Evolutionary conservation across 106 monocot genomes (phyloP).

Genomic region (Dendrobium chrysotoxum): DNA sequence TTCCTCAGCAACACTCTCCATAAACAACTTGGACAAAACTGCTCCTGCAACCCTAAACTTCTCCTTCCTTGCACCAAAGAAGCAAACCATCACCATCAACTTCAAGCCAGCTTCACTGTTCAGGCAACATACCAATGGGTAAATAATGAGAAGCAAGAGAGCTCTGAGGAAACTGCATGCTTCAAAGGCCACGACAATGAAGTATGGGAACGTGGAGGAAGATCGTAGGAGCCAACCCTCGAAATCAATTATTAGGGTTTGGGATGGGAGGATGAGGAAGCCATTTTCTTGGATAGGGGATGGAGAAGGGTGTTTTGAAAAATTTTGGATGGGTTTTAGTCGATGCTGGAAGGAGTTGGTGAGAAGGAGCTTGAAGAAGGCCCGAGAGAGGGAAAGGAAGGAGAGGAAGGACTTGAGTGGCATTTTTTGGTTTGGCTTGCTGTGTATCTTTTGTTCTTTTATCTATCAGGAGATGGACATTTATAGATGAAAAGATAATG

Average conservation of each 20-base stretch:
- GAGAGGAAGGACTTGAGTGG: background rate
- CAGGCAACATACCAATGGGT: constrained; percentile 42
- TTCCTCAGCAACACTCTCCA: constrained; percentile 55
- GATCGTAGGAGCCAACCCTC: constrained; percentile 51
- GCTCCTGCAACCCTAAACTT: constrained; percentile 39
- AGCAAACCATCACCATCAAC: constrained; percentile 52
- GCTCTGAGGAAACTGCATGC: constrained; percentile 47
- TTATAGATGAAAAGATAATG: too few relatives aligned
- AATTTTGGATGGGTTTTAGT: too few relatives aligned
- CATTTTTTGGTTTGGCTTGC: background rate
- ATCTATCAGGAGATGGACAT: too few relatives aligned
- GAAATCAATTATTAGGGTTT: constrained; percentile 17
- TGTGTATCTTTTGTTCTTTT: too few relatives aligned
- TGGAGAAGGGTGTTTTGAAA: background rate
- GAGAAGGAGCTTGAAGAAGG: constrained; percentile 3
- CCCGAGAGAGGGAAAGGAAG: background rate
- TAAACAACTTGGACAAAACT: constrained; percentile 56
- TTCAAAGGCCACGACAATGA: constrained; percentile 85
- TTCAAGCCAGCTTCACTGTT: constrained; percentile 13
- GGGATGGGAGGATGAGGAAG: background rate
- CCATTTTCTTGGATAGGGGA: background rate
- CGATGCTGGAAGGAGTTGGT: background rate
- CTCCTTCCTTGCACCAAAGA: constrained; percentile 43
- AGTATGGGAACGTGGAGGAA: constrained; percentile 62
- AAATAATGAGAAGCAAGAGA: constrained; percentile 51